Conservation (phyloP, 1,284 basidiomycete genomes). For the Irpex sp. region DNA sequence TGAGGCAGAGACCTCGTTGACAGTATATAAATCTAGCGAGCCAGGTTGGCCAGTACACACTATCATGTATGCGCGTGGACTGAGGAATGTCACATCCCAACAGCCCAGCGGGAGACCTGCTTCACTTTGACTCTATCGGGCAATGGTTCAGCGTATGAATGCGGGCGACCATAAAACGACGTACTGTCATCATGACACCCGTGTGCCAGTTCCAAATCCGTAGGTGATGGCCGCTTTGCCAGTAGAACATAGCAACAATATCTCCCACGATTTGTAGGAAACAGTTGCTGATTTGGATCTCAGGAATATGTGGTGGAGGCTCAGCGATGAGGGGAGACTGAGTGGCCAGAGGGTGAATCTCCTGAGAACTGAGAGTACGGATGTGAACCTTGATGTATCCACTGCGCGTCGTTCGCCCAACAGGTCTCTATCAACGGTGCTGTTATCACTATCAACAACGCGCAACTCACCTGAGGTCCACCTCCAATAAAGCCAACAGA, state of each 20-base stretch:
- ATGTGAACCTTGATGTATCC: conserved; percentile 22
- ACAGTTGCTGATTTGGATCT: conserved; percentile 27
- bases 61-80: conserved; percentile 40
- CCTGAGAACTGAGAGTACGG: conserved; percentile 40
- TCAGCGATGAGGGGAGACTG: conserved; percentile 22
- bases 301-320: conserved; percentile 12
- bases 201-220: conserved; percentile 55
- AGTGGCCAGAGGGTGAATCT: conserved; percentile 35
- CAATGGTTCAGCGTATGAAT: neutral
- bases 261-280: conserved; percentile 51
- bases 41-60: conserved; percentile 31
- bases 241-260: conserved; percentile 44
- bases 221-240: conserved; percentile 32
- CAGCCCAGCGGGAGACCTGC: conserved; percentile 25
- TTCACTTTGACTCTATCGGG: conserved; percentile 22
- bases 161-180: conserved; percentile 17
- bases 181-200: conserved; percentile 40
- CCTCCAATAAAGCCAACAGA: conserved; percentile 45
- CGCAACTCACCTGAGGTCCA: conserved; percentile 17
- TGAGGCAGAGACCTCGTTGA: conserved; percentile 14
- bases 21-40: conserved; percentile 38
- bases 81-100: conserved; percentile 47
- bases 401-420: neutral
- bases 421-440: neutral
- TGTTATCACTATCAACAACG: neutral